Evolutionary conservation across 1,284 basidiomycete species (phyloP), one percentile per base, ranked within the genome.

Genomic region (Apiotrichum akiyoshidainum): DNA sequence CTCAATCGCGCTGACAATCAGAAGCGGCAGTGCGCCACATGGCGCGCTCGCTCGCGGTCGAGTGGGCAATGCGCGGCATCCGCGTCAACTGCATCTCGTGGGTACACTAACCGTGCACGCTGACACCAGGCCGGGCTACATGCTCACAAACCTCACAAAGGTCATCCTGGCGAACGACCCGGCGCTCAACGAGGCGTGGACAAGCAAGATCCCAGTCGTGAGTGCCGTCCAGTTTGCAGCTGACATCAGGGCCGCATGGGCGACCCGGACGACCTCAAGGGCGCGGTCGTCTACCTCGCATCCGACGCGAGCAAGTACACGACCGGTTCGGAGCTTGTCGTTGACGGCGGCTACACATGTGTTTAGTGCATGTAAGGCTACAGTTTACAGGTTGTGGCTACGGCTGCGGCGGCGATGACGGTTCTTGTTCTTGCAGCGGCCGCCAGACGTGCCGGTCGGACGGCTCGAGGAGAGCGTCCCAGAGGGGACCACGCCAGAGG

Each of bases 201-300:
- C 92, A 73, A 84, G 83, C 68, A 74, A 92, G 69, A 96, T 92
- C 7, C 93, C 94, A 0, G 91, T 95, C 89, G 88, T 88, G 66
- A 42, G 85, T 81, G 34, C 22, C 17, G 8, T 14, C 44, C 11
- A 45, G 44, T 19, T 22, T 12, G 8, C 35, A 33, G 26, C 58
- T 58, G 17, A 56, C 52, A 19, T 11, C 50, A 66, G 63, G 76
- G 72, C 45, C 71, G 77, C 19, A 66, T 79, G 59, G 79, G 78
- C 35, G 76, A 79, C 52, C 79, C 79, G 13, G 79, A 80, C 48
- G 82, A 82, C 63, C 73, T 83, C 57, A 81, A 82, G 72, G 82
- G 82, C 42, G 76, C 78, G 4, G 68, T 78, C 54, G 70, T 80
- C 57, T 78, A 76, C 65, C 68, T 79, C 44, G 72, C 72, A 10